A percentile compares a stretch with the other conserved stretches of the same genome.
These are phyloP conservation scores for Larix kaempferi DNA, from an alignment of 75 land plant genomes.

Conservation along the genomic window DNA sequence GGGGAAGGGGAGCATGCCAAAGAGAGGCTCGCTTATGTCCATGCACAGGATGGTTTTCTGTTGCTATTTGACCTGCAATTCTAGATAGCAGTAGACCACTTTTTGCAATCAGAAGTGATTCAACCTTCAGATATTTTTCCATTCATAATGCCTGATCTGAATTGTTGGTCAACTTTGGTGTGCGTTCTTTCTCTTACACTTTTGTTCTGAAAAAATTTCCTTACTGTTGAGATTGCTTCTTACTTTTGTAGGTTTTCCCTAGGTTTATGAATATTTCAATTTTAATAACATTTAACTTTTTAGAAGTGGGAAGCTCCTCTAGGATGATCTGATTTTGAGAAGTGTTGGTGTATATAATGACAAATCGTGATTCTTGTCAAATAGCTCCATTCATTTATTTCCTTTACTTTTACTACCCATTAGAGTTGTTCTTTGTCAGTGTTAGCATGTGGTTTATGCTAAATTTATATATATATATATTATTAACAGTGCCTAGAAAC, in stretches of 20 bases:
- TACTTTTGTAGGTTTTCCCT: not conserved
- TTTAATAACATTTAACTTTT: no score
- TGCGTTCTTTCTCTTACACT: not conserved
- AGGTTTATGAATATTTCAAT: no score
- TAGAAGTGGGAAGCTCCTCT: no score
- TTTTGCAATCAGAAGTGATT: constrained; percentile 79
- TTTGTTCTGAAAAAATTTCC: not conserved
- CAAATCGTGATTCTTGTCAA: not conserved
- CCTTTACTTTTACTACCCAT: not conserved
- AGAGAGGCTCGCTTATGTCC: constrained; percentile 75
- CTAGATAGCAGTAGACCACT: constrained; percentile 86
- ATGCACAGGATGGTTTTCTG: constrained; percentile 95
- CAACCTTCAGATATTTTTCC: constrained; percentile 93
- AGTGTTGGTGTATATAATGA: not conserved
- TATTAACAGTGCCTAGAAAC: constrained; percentile 76
- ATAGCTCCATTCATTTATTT: not conserved
- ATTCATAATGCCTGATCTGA: constrained; percentile 85
- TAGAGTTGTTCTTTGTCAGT: not conserved
- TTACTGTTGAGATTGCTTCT: not conserved
- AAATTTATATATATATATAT: not conserved
- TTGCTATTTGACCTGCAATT: constrained; percentile 89
- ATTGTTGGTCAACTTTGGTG: constrained; percentile 90
- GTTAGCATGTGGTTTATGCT: not conserved
- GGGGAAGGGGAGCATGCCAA: constrained; percentile 55
- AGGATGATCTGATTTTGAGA: not conserved